Conservation (phyloP, 805 yeast genomes). For the Monosporozyma siamensis region DNA sequence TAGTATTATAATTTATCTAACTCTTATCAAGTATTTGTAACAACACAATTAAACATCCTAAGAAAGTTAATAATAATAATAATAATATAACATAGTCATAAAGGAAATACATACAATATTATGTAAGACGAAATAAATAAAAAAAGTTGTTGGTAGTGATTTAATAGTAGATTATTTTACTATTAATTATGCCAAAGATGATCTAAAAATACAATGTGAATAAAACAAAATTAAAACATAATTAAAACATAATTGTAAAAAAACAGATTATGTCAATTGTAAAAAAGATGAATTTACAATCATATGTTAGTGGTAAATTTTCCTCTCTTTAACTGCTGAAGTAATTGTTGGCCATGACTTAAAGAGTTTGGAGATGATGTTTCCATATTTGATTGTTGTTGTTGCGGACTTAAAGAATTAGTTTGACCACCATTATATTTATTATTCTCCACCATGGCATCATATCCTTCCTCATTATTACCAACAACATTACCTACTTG, state of each 20-base stretch:
- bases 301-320: not conserved
- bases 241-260: too few species aligned
- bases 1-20: constrained; percentile 5
- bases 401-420: not conserved
- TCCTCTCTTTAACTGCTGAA: constrained; percentile 20
- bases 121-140: constrained; percentile 1
- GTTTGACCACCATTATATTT: not conserved
- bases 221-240: too few species aligned
- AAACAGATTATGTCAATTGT: too few species aligned
- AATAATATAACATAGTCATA: constrained; percentile 1
- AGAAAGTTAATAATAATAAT: too few species aligned
- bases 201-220: too few species aligned
- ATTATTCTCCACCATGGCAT: not conserved
- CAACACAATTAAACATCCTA: too few species aligned
- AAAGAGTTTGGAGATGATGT: constrained; percentile 2
- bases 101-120: not conserved
- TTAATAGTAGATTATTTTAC: too few species aligned
- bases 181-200: too few species aligned
- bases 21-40: too few species aligned
- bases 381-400: not conserved
- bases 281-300: too few species aligned
- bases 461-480: not conserved
- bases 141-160: not conserved
- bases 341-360: constrained; percentile 24
- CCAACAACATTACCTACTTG: not conserved